Evolutionary conservation across 2,329 filamentous ascomycete species (phyloP).

Genomic region (Cercospora sp.): DNA sequence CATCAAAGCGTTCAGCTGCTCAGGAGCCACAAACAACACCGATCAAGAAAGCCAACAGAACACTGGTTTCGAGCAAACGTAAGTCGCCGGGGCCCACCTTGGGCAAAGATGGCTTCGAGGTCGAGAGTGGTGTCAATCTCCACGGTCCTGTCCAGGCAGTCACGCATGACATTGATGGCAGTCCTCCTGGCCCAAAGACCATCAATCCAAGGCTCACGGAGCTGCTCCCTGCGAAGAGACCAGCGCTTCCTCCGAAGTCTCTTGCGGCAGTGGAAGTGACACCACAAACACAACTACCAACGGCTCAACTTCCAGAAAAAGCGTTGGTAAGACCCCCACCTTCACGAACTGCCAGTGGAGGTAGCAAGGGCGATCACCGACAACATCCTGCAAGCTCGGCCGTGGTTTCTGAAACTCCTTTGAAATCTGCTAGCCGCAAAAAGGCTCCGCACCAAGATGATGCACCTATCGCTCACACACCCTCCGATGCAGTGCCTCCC

Average conservation of each 20-base stretch:
- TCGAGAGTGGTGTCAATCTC: slow-evolving; percentile 34
- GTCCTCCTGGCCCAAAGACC: neutral
- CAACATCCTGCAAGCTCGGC: neutral
- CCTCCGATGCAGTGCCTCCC: neutral
- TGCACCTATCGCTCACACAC: neutral
- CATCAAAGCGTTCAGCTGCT: neutral
- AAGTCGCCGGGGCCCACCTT: slow-evolving; percentile 27
- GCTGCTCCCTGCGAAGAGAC: neutral
- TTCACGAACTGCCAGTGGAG: neutral
- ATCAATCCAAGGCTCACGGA: neutral
- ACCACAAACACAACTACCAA: neutral
- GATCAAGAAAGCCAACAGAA: neutral
- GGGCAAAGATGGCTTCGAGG: slow-evolving; percentile 29
- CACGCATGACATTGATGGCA: neutral
- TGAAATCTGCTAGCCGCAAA: neutral
- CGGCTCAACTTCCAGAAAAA: neutral
- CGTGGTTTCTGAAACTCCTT: neutral
- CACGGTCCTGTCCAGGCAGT: slow-evolving; percentile 23
- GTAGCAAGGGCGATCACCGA: neutral
- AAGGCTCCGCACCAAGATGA: neutral
- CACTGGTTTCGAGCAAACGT: neutral
- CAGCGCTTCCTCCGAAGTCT: neutral
- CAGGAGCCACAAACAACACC: neutral
- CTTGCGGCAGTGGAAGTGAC: neutral
- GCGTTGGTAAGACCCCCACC: neutral